These are phyloP conservation scores for Vigna angularis DNA, from an alignment of 306 rosid genomes.

Conservation along the genomic window DNA sequence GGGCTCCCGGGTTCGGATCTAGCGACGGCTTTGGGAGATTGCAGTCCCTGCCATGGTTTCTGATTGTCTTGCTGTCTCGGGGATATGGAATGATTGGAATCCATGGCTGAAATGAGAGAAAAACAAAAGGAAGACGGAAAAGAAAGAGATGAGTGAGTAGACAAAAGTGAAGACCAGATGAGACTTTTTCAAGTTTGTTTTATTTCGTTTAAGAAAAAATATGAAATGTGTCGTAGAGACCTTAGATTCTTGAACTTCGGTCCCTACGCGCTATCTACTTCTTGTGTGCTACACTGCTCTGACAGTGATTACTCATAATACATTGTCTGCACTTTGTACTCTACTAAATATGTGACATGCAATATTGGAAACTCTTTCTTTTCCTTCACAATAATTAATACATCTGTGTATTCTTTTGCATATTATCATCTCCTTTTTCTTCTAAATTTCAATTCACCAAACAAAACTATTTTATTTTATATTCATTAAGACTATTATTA, in stretches of 20 bases:
- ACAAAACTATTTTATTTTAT: too few species aligned
- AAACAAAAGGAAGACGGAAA: background rate
- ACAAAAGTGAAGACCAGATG: background rate
- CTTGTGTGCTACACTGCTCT: background rate
- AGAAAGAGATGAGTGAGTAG: background rate
- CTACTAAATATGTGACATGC: background rate
- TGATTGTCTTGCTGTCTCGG: conserved; percentile 47
- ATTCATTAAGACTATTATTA: too few species aligned
- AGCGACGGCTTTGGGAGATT: conserved; percentile 52
- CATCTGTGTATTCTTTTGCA: background rate
- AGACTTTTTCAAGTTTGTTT: conserved; percentile 24
- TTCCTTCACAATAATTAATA: background rate
- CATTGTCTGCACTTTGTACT: background rate
- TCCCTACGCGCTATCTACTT: conserved; percentile 13
- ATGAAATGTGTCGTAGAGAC: conserved; percentile 46
- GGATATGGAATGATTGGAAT: conserved; percentile 43
- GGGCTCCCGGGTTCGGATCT: conserved; percentile 91
- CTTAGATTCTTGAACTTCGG: background rate
- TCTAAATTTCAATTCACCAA: too few species aligned
- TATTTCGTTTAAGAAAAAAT: conserved; percentile 57
- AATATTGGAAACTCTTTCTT: background rate
- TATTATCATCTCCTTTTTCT: background rate
- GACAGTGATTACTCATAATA: background rate
- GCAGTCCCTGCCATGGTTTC: background rate
- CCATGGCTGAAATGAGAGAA: background rate